Evolutionary conservation across 306 rosid genomes (phyloP).

Genomic region (Bauhinia variegata): DNA sequence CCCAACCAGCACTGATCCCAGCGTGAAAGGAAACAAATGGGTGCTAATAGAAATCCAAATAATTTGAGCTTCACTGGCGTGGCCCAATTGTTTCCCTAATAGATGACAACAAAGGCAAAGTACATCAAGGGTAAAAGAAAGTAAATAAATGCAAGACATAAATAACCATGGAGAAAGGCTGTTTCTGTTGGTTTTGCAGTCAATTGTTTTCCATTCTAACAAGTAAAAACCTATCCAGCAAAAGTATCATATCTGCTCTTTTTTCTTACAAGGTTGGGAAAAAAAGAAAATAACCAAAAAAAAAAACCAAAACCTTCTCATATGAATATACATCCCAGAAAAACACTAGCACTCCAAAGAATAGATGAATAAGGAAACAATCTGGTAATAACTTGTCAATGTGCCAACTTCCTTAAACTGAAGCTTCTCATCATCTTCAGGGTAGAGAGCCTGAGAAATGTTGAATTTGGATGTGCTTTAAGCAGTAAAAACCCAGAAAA

Average conservation of each 20-base stretch:
- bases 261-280: too few relatives aligned
- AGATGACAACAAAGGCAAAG: too few relatives aligned
- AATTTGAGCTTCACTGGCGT: too few relatives aligned
- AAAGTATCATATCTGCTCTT: not conserved
- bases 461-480: slow-evolving; percentile 18
- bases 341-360: slow-evolving; percentile 29
- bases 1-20: too few relatives aligned
- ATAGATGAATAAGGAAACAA: slow-evolving; percentile 20
- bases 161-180: not conserved
- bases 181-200: slow-evolving; percentile 15
- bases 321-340: slow-evolving; percentile 28
- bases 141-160: slow-evolving; percentile 9
- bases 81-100: too few relatives aligned
- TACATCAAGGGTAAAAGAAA: too few relatives aligned
- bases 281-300: too few relatives aligned
- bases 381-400: slow-evolving; percentile 28
- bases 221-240: slow-evolving; percentile 24
- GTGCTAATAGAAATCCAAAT: too few relatives aligned
- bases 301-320: not conserved
- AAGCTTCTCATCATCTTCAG: slow-evolving; percentile 43
- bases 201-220: slow-evolving; percentile 14
- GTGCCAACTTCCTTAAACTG: slow-evolving; percentile 24
- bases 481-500: slow-evolving; percentile 21
- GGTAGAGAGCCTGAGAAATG: not conserved
- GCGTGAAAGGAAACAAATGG: too few relatives aligned